A percentile compares a stretch with the other conserved stretches of the same genome.
phyloP scores from a whole-genome alignment of 345 rosid genomes.

The Schrenkiella parvula region DNA sequence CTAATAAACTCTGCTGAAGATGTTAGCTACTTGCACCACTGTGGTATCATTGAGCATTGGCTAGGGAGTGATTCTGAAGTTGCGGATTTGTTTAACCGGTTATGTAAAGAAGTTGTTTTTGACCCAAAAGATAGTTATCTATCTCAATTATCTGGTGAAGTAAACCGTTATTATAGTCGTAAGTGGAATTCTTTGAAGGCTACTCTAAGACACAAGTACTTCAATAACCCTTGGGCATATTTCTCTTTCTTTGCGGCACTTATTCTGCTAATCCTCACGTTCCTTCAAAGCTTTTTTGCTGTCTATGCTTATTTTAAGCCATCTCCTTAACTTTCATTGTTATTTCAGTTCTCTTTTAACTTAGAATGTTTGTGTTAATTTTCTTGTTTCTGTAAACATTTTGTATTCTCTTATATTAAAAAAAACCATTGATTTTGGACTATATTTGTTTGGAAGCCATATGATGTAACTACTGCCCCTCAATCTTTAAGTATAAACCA shows the following conservation, averaged over 20 bases:
- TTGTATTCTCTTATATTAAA: neutral
- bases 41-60: constrained; percentile 76
- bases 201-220: constrained; percentile 68
- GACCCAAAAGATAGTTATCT: constrained; percentile 66
- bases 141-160: constrained; percentile 51
- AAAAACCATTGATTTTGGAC: no score
- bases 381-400: neutral
- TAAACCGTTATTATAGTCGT: constrained; percentile 59
- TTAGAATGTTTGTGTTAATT: neutral
- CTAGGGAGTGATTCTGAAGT: constrained; percentile 79
- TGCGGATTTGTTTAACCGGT: constrained; percentile 69
- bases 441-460: neutral
- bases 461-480: no score
- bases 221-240: constrained; percentile 82
- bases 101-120: constrained; percentile 79
- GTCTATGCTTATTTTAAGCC: constrained; percentile 65
- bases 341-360: neutral
- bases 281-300: constrained; percentile 65
- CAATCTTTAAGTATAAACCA: no score
- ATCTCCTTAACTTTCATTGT: neutral
- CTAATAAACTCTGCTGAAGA: constrained; percentile 80
- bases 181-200: constrained; percentile 88
- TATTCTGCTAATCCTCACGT: constrained; percentile 59
- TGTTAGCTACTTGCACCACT: constrained; percentile 66
- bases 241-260: constrained; percentile 65